phyloP scores from a whole-genome alignment of 768 basidiomycete genomes.

The Mycena leptocephala region DNA sequence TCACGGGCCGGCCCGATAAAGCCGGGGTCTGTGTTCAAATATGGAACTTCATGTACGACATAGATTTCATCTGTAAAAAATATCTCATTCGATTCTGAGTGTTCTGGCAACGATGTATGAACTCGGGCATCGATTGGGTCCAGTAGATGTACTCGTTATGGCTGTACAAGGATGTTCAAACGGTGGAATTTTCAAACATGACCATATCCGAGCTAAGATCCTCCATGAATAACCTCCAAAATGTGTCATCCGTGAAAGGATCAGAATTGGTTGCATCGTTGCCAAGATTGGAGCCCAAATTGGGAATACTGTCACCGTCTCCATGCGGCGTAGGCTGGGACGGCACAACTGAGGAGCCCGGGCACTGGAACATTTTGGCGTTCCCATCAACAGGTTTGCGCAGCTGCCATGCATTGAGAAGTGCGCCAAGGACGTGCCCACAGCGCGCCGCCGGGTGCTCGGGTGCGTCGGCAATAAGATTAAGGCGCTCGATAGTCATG shows the following conservation, averaged over 20 bases:
- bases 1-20: too few relatives aligned
- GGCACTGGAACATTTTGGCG: too few relatives aligned
- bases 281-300: background rate
- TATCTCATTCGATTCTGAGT: too few relatives aligned
- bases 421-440: constrained; percentile 56
- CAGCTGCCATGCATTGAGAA: constrained; percentile 42
- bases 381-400: background rate
- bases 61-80: too few relatives aligned
- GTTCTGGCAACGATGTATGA: too few relatives aligned
- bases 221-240: constrained; percentile 61
- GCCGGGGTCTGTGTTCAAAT: too few relatives aligned
- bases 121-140: too few relatives aligned
- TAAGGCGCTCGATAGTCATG: constrained; percentile 53
- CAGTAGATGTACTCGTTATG: too few relatives aligned
- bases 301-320: too few relatives aligned
- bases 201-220: constrained; percentile 42
- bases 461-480: constrained; percentile 51
- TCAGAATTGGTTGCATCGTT: constrained; percentile 41
- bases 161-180: too few relatives aligned
- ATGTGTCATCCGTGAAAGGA: constrained; percentile 59
- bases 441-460: constrained; percentile 61
- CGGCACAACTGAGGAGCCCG: background rate
- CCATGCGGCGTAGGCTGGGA: too few relatives aligned
- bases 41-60: too few relatives aligned
- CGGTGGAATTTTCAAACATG: constrained; percentile 23